These are phyloP conservation scores for Tetracladium setigerum DNA, from an alignment of 495 filamentous ascomycete species.

Conservation along the genomic window DNA sequence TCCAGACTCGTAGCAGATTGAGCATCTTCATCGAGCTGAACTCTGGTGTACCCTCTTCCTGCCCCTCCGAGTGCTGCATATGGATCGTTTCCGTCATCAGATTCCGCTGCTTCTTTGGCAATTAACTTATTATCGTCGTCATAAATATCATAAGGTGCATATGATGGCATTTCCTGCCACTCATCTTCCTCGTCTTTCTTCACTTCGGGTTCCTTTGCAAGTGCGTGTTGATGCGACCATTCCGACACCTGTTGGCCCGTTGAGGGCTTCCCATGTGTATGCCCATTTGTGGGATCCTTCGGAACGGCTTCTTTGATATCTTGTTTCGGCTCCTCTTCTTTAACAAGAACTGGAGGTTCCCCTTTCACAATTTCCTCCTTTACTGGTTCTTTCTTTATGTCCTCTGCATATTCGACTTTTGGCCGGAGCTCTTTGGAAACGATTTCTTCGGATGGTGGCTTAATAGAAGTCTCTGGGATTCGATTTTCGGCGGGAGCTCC, in stretches of 20 bases:
- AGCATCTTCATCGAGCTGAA: conserved; percentile 89
- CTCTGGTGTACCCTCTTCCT: conserved; percentile 88
- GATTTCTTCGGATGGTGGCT: too few species aligned
- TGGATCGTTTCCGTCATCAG: conserved; percentile 61
- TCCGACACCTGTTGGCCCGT: conserved; percentile 50
- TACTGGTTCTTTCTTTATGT: too few species aligned
- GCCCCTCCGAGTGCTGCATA: conserved; percentile 77
- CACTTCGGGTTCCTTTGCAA: conserved; percentile 40
- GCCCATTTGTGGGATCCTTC: conserved; percentile 4
- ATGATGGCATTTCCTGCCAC: conserved; percentile 93
- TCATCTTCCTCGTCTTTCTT: conserved; percentile 49
- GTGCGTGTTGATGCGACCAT: conserved; percentile 85
- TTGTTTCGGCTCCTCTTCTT: neutral
- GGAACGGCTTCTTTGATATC: neutral
- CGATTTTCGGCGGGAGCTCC: too few species aligned
- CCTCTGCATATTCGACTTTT: too few species aligned
- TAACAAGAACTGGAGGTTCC: neutral
- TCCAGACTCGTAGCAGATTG: conserved; percentile 93
- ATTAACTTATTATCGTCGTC: conserved; percentile 87
- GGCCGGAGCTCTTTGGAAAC: too few species aligned
- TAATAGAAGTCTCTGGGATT: too few species aligned
- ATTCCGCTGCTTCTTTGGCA: conserved; percentile 65
- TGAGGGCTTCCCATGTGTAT: conserved; percentile 14
- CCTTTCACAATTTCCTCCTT: neutral
- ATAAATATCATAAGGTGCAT: conserved; percentile 87